phyloP scores from a whole-genome alignment of 2,329 filamentous ascomycete species.

The Phialophora expanda region DNA sequence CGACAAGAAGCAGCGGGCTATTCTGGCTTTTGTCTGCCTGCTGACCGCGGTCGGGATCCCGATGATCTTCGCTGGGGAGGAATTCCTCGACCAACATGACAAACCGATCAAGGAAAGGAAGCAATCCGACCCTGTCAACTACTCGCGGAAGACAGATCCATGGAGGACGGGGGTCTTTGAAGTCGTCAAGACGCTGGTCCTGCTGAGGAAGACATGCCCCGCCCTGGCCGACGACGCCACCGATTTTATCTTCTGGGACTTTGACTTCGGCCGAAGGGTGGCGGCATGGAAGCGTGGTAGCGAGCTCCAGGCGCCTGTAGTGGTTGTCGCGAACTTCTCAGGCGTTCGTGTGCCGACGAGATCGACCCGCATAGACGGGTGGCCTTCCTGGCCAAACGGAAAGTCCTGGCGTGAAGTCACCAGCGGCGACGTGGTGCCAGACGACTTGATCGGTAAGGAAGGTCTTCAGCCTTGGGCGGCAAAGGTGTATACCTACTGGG shows the following conservation, averaged over 20 bases:
- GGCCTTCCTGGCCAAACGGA: neutral
- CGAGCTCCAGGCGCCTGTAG: no score
- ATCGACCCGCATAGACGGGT: neutral
- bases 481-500: conserved; percentile 7
- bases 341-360: no score
- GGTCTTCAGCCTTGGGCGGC: conserved; percentile 8
- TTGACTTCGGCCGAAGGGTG: no score
- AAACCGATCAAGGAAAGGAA: neutral
- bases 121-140: neutral
- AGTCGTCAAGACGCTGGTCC: no score
- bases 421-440: conserved; percentile 1
- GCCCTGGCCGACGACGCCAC: no score
- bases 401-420: conserved; percentile 11
- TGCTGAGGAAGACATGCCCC: no score
- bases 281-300: no score
- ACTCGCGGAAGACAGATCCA: no score
- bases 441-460: conserved; percentile 4
- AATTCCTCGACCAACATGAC: conserved; percentile 11
- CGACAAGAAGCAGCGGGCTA: neutral
- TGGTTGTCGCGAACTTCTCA: no score
- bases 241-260: no score
- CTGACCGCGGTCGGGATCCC: conserved; percentile 8
- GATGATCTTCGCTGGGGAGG: conserved; percentile 13
- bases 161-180: no score
- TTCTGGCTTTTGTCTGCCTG: conserved; percentile 7